Evolutionary conservation across 495 filamentous ascomycete species (phyloP).

Genomic region (Trichoderma gamsii): DNA sequence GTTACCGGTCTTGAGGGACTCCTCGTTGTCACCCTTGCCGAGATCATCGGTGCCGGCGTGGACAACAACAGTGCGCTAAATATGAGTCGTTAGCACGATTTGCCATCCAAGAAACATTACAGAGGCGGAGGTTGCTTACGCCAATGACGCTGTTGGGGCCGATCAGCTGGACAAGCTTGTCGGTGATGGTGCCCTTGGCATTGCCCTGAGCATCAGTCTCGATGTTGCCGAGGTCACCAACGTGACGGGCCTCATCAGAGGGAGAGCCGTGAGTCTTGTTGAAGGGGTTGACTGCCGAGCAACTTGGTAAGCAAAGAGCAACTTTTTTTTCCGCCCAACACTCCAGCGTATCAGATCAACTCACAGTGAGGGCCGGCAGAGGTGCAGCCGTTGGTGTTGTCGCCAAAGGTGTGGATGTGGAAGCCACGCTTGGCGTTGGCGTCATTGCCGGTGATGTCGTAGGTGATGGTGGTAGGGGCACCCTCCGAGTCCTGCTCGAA

Average conservation of each 20-base stretch:
- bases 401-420: conserved; percentile 97
- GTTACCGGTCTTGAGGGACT: conserved; percentile 97
- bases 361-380: conserved; percentile 93
- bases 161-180: conserved; percentile 86
- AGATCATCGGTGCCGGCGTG: conserved; percentile 95
- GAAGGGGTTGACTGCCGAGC: conserved; percentile 80
- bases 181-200: conserved; percentile 64
- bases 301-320: background rate
- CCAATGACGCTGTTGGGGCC: conserved; percentile 92
- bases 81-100: conserved; percentile 5
- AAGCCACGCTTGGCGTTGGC: conserved; percentile 92
- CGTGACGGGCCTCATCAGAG: conserved; percentile 74
- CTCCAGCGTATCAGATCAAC: conserved; percentile 24
- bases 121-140: conserved; percentile 47
- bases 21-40: conserved; percentile 78
- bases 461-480: conserved; percentile 76
- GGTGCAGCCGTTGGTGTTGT: conserved; percentile 99
- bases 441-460: conserved; percentile 88
- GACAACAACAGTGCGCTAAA: conserved; percentile 85
- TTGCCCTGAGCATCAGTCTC: conserved; percentile 89
- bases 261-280: conserved; percentile 88
- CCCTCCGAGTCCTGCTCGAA: conserved; percentile 86
- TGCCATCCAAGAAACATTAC: background rate
- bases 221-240: conserved; percentile 96
- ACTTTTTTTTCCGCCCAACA: background rate